Percentiles rank a stretch among this genome's conserved stretches.
Evolutionary conservation across 805 yeast genomes (phyloP).

Genomic region (Candida koratica): DNA sequence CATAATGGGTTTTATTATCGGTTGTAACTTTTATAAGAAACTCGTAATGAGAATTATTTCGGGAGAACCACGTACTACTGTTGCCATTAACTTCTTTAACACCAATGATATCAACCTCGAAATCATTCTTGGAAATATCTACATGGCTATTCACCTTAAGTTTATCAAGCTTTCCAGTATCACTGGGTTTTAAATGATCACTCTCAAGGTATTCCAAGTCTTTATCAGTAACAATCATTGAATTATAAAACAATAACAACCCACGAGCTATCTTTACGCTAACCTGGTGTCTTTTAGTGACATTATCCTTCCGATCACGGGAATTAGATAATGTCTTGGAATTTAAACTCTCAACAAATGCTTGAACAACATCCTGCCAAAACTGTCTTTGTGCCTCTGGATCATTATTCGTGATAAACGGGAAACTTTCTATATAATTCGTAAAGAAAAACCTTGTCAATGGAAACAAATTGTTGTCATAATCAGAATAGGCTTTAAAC

Average conservation of each 20-base stretch:
- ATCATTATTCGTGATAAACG: constrained; percentile 56
- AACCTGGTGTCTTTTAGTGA: constrained; percentile 58
- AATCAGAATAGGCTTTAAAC: constrained; percentile 41
- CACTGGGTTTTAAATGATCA: constrained; percentile 34
- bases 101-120: constrained; percentile 64
- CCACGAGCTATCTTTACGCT: constrained; percentile 59
- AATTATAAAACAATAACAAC: constrained; percentile 65
- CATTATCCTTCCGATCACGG: constrained; percentile 69
- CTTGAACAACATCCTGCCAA: constrained; percentile 79
- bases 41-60: constrained; percentile 28
- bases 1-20: constrained; percentile 33
- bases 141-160: constrained; percentile 13
- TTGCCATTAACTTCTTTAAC: constrained; percentile 37
- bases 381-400: constrained; percentile 49
- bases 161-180: constrained; percentile 35
- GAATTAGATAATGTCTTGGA: constrained; percentile 66
- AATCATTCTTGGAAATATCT: constrained; percentile 40
- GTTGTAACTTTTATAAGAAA: constrained; percentile 48
- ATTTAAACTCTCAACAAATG: constrained; percentile 76
- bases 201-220: constrained; percentile 47
- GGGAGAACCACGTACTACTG: constrained; percentile 11
- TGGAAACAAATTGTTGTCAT: constrained; percentile 46
- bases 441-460: constrained; percentile 62
- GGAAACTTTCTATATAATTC: constrained; percentile 64
- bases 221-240: constrained; percentile 61